Base-by-base conservation (phyloP, 1,139 yeast species). In the Geotrichum fermentans region DNA sequence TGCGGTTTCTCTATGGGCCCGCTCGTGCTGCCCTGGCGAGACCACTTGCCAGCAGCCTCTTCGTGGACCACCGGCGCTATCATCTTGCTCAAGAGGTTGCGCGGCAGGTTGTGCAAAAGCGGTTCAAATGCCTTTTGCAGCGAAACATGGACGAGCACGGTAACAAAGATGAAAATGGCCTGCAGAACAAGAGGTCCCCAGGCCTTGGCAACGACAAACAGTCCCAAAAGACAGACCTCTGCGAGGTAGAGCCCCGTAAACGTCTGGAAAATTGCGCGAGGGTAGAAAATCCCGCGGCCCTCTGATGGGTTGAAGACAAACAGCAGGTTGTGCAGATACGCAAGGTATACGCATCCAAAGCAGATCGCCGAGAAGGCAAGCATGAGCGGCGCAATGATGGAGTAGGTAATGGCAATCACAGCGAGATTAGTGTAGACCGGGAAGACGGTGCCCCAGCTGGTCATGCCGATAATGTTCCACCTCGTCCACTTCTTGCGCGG, bases 111-210 rank as follows among this genome's bases (percentile, higher is more conserved):
- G 78, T 87, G 59, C 54, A 82, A 61, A 62, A 89, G 71, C n/a
- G 76, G 75, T 50, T 73, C 79, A 63, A 87, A 87, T 0, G 96
- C 85, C 21, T 62, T 56, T 49, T 72, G 75, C 60, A 90, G 66
- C 41, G 78, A 73, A 32, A 78, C 37, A 62, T 92, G 96, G 50
- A 79, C 74, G 60, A 79, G 78, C 3, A 78, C 75, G 0, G 97
- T 88, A 55, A 76, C 72, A 14, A 73, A 78, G 14, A 88, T 61
- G 49, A 82, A 72, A 51, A 87, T 74, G 7, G 78, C 83, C 66
- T 85, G 88, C 48, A 92, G 70, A 14, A 78, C 90, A 56, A 90
- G 77, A 43, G 96, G 95, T 36, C 96, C 97, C 96, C 96, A 90
- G 51, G 95, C 86, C 73, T 88, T 87, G 56, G 95, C 94, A 61